These are phyloP conservation scores for Phragmites australis DNA, from an alignment of 176 grass and related monocot species.

Conservation along the genomic window DNA sequence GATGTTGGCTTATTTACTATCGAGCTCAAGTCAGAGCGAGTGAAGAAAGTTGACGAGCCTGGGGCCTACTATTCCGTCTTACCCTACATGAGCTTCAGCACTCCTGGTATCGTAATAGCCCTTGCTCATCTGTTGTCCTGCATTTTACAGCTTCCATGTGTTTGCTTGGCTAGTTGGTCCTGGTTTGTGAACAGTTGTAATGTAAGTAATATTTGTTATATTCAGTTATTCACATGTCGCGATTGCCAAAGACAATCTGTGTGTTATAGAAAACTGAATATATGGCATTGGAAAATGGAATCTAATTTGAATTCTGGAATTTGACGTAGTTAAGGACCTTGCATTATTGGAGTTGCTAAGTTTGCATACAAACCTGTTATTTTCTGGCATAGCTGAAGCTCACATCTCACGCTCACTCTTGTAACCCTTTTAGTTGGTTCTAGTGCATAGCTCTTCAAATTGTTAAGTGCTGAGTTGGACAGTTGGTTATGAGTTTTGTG, in stretches of 20 bases:
- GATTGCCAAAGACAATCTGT: not conserved
- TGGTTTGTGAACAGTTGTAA: not conserved
- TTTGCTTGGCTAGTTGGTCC: not conserved
- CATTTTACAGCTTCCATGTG: not conserved
- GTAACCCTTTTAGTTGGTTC: not conserved
- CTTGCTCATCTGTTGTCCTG: not conserved
- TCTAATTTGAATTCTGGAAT: not conserved
- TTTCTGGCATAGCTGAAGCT: not conserved
- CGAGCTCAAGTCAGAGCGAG: not conserved
- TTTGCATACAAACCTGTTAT: not conserved
- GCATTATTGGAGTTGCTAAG: not conserved
- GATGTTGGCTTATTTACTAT: not conserved
- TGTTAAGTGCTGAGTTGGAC: not conserved
- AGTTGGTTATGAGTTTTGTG: not conserved
- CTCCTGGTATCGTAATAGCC: not conserved
- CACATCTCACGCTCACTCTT: not conserved
- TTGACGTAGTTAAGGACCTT: not conserved
- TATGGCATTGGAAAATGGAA: not conserved
- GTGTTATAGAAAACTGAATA: too few species aligned
- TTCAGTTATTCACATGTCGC: not conserved
- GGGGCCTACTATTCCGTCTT: not conserved
- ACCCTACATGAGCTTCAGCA: not conserved
- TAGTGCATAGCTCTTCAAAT: not conserved
- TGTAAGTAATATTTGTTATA: not conserved
- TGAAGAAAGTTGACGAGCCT: not conserved